A percentile compares a stretch with the other conserved stretches of the same genome.
phyloP scores from a whole-genome alignment of 139 green algal species.

The Chlamydomonas sp. region DNA sequence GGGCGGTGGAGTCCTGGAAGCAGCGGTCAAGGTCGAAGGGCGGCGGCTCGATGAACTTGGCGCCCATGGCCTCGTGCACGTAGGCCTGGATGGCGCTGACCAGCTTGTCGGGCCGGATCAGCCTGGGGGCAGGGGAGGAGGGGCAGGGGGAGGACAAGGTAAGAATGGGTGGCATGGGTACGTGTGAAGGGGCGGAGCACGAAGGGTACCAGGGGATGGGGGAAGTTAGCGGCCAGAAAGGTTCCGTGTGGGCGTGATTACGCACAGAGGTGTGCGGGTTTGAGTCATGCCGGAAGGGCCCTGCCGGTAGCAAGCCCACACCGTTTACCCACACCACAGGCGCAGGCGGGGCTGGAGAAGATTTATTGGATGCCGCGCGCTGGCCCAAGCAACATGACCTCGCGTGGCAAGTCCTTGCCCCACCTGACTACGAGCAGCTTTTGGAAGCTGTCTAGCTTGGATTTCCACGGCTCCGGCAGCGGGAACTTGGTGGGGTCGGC shows the following conservation, averaged over 20 bases:
- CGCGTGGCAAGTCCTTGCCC: not conserved
- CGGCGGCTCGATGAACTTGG: constrained; percentile 73
- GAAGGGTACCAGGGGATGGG: not conserved
- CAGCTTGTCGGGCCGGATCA: constrained; percentile 78
- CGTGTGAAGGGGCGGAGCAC: not conserved
- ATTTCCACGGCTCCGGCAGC: constrained; percentile 59
- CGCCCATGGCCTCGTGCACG: constrained; percentile 64
- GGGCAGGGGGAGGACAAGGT: not conserved
- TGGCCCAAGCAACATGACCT: not conserved
- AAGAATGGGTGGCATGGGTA: not conserved
- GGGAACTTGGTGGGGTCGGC: constrained; percentile 40
- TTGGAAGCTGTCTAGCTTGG: constrained; percentile 61
- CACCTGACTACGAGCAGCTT: constrained; percentile 64
- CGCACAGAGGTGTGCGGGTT: too few species aligned
- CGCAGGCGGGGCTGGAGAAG: too few species aligned
- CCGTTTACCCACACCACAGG: too few species aligned
- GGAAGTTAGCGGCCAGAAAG: not conserved
- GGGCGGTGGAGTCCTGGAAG: constrained; percentile 70
- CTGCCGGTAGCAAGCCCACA: too few species aligned
- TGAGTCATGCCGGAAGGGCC: too few species aligned
- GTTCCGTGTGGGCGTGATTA: too few species aligned
- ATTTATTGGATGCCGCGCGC: too few species aligned
- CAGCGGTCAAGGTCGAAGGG: constrained; percentile 70
- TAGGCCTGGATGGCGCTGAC: constrained; percentile 60
- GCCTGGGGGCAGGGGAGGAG: constrained; percentile 32